Percentiles rank a stretch among this genome's conserved stretches.
These are phyloP conservation scores for Aspergillus fumigatiaffinis DNA, from an alignment of 2,329 filamentous ascomycete species.

Conservation along the genomic window DNA sequence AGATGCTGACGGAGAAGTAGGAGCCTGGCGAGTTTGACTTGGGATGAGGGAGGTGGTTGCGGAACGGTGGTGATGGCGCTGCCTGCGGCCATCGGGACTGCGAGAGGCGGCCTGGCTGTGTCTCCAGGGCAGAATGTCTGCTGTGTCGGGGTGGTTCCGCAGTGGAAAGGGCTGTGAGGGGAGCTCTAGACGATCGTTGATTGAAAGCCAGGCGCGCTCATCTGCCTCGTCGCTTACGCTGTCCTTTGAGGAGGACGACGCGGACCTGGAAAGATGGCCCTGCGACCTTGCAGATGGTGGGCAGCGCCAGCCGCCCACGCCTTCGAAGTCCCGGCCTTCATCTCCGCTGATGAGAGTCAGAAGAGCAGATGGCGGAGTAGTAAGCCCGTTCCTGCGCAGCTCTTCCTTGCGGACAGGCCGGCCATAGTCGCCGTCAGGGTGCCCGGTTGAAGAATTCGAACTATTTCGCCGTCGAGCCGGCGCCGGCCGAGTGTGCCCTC, in stretches of 20 bases:
- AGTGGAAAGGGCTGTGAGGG: constrained; percentile 28
- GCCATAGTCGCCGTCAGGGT: constrained; percentile 1
- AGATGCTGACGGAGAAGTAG: constrained; percentile 12
- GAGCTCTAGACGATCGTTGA: constrained; percentile 37
- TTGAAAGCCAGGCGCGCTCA: constrained; percentile 35
- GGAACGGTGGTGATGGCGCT: constrained; percentile 30
- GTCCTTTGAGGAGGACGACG: constrained; percentile 22
- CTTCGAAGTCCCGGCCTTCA: constrained; percentile 41
- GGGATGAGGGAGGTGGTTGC: constrained; percentile 30
- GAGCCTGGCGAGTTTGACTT: constrained; percentile 7
- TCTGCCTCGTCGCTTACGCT: constrained; percentile 26
- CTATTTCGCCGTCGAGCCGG: constrained; percentile 6
- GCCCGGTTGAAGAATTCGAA: constrained; percentile 3
- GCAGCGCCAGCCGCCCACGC: constrained; percentile 40
- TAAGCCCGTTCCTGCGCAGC: constrained; percentile 12
- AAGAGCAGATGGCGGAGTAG: constrained; percentile 15
- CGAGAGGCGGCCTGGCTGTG: not conserved
- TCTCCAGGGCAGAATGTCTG: constrained; percentile 8
- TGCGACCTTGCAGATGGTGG: constrained; percentile 16
- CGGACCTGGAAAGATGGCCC: constrained; percentile 18
- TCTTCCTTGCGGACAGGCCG: constrained; percentile 13
- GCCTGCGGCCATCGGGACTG: constrained; percentile 1
- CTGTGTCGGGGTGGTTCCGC: constrained; percentile 7
- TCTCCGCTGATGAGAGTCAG: constrained; percentile 29
- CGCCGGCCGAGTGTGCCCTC: constrained; percentile 2